Evolutionary conservation across 2,329 filamentous ascomycete species (phyloP), one percentile per base, ranked within the genome.

Genomic region (Macroventuria anomochaeta): DNA sequence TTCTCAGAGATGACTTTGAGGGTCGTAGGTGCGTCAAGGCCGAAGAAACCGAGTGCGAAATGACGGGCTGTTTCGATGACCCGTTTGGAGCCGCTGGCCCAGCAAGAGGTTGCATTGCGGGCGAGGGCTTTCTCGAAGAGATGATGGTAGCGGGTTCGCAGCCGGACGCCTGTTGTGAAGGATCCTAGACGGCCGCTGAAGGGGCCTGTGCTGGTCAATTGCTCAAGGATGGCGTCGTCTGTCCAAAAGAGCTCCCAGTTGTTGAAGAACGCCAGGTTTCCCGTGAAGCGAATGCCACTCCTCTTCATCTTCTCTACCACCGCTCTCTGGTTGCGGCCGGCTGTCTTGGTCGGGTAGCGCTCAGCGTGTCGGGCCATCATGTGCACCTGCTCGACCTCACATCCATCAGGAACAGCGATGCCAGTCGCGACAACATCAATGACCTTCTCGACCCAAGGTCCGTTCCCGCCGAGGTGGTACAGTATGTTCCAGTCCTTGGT

Each of bases 301-400:
- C 62, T 61, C 39, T 77, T 76, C 39, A 85, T 76, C 15, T 78
- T 77, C 7, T 78, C 62, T 4, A 84, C 70, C 8, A 85, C 73
- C 8, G 75, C 67, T 29, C 80, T 73, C 65, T 79, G 83, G 66
- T 65, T 77, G 40, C 62, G 68, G 23, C 81, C 83, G 33, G 80
- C 79, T 55, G 71, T 76, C 29, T 66, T 68, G 0, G 83, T 85
- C 1, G 83, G 83, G 69, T 84, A 85, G 63, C 83, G 74, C 64
- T 85, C 83, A 18, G 75, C 81, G 72, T 86, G 83, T 33, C 83
- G 77, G 17, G 83, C 81, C 74, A 85, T 80, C 82, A 85, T 81
- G 67, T 85, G 83, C n/a, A 85, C 78, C 64, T 85, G 82, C 51
- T 84, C 79, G 6, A 85, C 75, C 13, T 69, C 64, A 61, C 83